Conservation (phyloP, 2,329 filamentous ascomycete species). For the Neophaeococcomyces aloes region DNA sequence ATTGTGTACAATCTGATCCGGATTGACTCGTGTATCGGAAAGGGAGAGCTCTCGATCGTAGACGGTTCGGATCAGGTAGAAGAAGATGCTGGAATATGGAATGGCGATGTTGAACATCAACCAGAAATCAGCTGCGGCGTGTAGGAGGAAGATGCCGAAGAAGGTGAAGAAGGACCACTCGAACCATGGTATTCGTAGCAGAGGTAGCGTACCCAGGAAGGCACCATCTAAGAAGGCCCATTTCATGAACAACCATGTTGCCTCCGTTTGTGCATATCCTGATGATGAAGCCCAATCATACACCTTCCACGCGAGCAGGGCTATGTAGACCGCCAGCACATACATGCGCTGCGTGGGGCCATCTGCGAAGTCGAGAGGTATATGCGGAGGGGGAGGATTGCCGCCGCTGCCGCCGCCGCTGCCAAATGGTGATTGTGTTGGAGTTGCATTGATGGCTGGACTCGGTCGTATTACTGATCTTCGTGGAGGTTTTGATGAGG, state of each 20-base stretch:
- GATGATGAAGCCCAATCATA: slow-evolving; percentile 48
- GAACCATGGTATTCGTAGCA: slow-evolving; percentile 88
- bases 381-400: slow-evolving; percentile 47
- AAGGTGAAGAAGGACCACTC: slow-evolving; percentile 74
- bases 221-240: slow-evolving; percentile 80
- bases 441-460: neutral
- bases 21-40: slow-evolving; percentile 85
- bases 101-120: slow-evolving; percentile 87
- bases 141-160: slow-evolving; percentile 57
- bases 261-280: slow-evolving; percentile 49
- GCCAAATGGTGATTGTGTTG: slow-evolving; percentile 17
- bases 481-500: slow-evolving; percentile 12
- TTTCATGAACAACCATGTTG: slow-evolving; percentile 86
- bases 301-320: slow-evolving; percentile 68
- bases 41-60: slow-evolving; percentile 90
- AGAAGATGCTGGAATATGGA: slow-evolving; percentile 62
- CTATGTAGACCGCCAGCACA: slow-evolving; percentile 65
- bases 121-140: slow-evolving; percentile 67
- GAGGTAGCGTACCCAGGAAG: slow-evolving; percentile 78
- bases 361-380: slow-evolving; percentile 73
- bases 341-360: slow-evolving; percentile 86
- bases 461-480: slow-evolving; percentile 1
- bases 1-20: slow-evolving; percentile 79
- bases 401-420: neutral
- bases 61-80: slow-evolving; percentile 64